Evolutionary conservation across 2,329 filamentous ascomycete species (phyloP).

Genomic region (Lachnellula subtilissima): DNA sequence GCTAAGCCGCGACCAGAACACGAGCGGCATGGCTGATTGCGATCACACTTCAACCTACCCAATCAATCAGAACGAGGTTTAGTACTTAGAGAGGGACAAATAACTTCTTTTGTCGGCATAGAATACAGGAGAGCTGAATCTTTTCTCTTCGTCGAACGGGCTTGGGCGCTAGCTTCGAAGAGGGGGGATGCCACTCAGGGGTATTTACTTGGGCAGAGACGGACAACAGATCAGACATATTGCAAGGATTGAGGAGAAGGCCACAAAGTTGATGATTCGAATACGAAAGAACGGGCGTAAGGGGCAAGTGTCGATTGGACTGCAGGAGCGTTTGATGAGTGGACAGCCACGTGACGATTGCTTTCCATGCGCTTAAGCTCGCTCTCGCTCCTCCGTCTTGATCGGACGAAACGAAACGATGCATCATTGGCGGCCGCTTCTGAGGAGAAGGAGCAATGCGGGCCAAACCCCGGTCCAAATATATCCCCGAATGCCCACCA

Average conservation of each 20-base stretch:
- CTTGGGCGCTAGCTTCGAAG: not conserved
- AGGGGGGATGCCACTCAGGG: not conserved
- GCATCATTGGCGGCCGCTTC: too few species aligned
- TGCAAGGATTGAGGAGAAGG: not conserved
- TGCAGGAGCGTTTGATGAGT: not conserved
- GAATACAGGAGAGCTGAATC: conserved; percentile 9
- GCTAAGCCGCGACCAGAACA: conserved; percentile 44
- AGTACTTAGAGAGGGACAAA: not conserved
- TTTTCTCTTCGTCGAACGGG: conserved; percentile 8
- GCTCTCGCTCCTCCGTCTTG: too few species aligned
- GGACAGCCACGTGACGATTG: too few species aligned
- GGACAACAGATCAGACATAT: conserved; percentile 3
- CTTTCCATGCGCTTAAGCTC: too few species aligned
- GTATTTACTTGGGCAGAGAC: not conserved
- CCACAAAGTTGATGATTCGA: not conserved
- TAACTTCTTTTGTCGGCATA: conserved; percentile 11
- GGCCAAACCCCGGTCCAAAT: too few species aligned
- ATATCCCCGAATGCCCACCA: not conserved
- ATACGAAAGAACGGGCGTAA: not conserved
- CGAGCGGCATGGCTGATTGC: conserved; percentile 44
- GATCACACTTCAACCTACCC: conserved; percentile 43
- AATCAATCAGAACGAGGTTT: not conserved
- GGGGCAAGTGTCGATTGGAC: not conserved
- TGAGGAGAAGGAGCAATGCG: not conserved
- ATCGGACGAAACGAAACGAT: too few species aligned